Base-by-base conservation (phyloP, 768 basidiomycete species). In the Boletus sp. region DNA sequence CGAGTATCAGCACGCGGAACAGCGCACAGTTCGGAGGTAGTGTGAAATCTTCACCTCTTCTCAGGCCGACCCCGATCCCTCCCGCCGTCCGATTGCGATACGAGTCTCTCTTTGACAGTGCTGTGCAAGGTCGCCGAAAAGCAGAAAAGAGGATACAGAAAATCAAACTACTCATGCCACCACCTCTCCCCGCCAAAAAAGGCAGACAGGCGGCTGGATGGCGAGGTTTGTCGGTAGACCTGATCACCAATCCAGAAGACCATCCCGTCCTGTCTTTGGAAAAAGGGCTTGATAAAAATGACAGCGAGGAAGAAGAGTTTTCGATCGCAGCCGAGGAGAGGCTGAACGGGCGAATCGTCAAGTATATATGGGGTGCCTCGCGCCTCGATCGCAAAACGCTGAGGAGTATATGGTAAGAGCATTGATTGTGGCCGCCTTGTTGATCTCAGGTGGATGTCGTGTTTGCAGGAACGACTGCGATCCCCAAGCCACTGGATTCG, bases 211-310 rank as follows among this genome's bases (percentile, higher is more conserved):
- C 86, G 1, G 82, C 81, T 4, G 89, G 89, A 3, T 92, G 89
- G 89, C 75, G 87, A 41, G 87, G 83, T 9, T 64, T 86, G 38
- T 87, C 86, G 1, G 81, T 88, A 29, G 88, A 89, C 65, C 69
- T 85, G 49, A 82, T 84, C 49, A 79, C 80, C 11, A 75, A 71
- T 52, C 69, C 72, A 3, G 77, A 75, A 33, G 75, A 73, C 35
- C 65, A 69, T 48, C 53, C 50, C 29, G 54, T 33, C 47, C 25
- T 51, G 46, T 46, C 63, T 43, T 25, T 44, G 48, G 53, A 35
- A 32, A 56, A 64, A 30, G 60, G 58, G 23, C 57, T 7, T 3
- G 54, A 48, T 23, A 55, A 59, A 27, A 62, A 37, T 37, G 56
- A 50, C 30, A 41, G 48, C n/a, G 63, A 61, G 21, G 74, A 77